These are phyloP conservation scores for Globisporangium irregulare DNA, from an alignment of 352 stramenopile species.

Conservation along the genomic window DNA sequence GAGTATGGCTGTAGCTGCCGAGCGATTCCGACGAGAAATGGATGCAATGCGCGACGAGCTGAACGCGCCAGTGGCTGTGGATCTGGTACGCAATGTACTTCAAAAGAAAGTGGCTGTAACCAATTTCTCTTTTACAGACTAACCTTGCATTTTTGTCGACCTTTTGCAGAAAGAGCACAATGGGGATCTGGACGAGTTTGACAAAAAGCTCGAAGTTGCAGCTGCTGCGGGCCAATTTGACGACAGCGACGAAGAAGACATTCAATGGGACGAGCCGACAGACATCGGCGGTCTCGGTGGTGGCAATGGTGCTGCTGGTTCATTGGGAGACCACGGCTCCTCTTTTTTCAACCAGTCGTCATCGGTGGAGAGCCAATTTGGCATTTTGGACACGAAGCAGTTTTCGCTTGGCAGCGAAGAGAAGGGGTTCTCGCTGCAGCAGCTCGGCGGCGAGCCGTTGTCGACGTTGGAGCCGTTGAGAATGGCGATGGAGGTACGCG, in stretches of 20 bases:
- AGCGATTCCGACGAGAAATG: constrained; percentile 86
- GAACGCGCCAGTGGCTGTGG: constrained; percentile 24
- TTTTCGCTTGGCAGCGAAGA: constrained; percentile 29
- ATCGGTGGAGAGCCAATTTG: constrained; percentile 16
- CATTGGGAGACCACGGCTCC: constrained; percentile 23
- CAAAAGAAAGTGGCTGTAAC: background rate
- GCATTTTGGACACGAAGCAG: constrained; percentile 36
- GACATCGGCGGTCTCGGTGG: constrained; percentile 6
- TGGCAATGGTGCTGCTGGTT: constrained; percentile 19
- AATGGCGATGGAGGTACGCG: constrained; percentile 50
- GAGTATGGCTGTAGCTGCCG: constrained; percentile 73
- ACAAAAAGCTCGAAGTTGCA: constrained; percentile 76
- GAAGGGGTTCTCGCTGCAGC: constrained; percentile 28
- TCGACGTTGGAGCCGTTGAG: constrained; percentile 25
- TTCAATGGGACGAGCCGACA: constrained; percentile 52
- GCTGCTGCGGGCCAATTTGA: constrained; percentile 78
- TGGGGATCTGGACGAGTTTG: constrained; percentile 69
- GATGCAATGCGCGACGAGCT: constrained; percentile 72
- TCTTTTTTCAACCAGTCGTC: constrained; percentile 17
- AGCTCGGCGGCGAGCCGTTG: constrained; percentile 20
- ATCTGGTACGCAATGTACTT: constrained; percentile 25
- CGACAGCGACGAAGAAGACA: constrained; percentile 74
- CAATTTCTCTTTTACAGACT: background rate
- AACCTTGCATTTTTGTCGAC: too few relatives aligned
- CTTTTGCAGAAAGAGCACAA: constrained; percentile 35